Evolutionary conservation across 306 rosid species (phyloP).

Genomic region (Sindora glabra): DNA sequence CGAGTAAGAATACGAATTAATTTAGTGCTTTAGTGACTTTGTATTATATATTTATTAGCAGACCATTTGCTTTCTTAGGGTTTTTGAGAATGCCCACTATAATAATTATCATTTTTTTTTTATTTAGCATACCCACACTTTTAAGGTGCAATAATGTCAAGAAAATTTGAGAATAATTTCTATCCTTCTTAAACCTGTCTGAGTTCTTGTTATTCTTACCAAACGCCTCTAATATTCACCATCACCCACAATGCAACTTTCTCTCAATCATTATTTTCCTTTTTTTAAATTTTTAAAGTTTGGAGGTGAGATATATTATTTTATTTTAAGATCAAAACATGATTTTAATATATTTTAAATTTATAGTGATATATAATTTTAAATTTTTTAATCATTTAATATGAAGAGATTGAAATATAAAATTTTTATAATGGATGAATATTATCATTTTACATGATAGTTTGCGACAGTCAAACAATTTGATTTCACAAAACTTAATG

Average conservation of each 20-base stretch:
- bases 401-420: too few species aligned
- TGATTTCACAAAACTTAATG: too few species aligned
- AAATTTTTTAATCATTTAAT: too few species aligned
- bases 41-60: background rate
- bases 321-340: too few species aligned
- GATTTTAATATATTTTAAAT: too few species aligned
- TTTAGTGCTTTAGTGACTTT: slow-evolving; percentile 14
- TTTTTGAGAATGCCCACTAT: slow-evolving; percentile 7
- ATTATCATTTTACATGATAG: too few species aligned
- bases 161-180: background rate
- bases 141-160: background rate
- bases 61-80: background rate
- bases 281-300: too few species aligned
- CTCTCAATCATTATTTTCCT: background rate
- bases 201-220: slow-evolving; percentile 28
- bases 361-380: too few species aligned
- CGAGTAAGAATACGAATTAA: slow-evolving; percentile 17
- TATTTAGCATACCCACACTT: background rate
- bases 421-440: too few species aligned
- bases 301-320: too few species aligned
- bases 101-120: background rate
- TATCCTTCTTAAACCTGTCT: slow-evolving; percentile 13
- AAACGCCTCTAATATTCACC: slow-evolving; percentile 15
- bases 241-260: background rate
- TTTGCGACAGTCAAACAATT: too few species aligned